Conservation (phyloP, 768 basidiomycete species). For the Coprinopsis marcescibilis region DNA sequence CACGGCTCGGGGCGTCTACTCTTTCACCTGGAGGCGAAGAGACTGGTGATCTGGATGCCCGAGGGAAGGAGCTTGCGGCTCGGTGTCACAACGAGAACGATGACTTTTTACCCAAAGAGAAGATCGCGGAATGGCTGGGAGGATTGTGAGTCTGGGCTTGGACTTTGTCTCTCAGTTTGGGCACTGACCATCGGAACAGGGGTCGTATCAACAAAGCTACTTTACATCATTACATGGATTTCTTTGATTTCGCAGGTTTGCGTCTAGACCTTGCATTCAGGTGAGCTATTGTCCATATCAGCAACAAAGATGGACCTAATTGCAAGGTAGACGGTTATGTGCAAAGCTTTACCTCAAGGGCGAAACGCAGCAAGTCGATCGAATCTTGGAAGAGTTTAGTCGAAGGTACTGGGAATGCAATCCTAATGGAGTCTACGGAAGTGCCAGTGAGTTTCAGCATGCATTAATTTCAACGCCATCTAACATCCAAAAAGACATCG, state of each 20-base stretch:
- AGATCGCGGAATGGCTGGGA: slow-evolving; percentile 96
- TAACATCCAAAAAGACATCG: slow-evolving; percentile 55
- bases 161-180: not conserved
- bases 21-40: slow-evolving; percentile 39
- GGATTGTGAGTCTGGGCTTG: slow-evolving; percentile 62
- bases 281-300: slow-evolving; percentile 30
- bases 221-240: slow-evolving; percentile 75
- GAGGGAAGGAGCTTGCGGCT: slow-evolving; percentile 67
- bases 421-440: slow-evolving; percentile 72
- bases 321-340: slow-evolving; percentile 63
- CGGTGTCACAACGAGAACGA: slow-evolving; percentile 87
- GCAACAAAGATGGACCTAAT: not conserved
- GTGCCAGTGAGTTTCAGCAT: slow-evolving; percentile 59
- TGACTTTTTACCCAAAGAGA: slow-evolving; percentile 76
- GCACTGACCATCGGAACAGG: slow-evolving; percentile 32
- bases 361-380: slow-evolving; percentile 96
- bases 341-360: slow-evolving; percentile 90
- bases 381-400: slow-evolving; percentile 91
- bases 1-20: slow-evolving; percentile 41
- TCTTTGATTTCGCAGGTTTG: slow-evolving; percentile 81
- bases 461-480: slow-evolving; percentile 5
- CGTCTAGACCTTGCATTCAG: slow-evolving; percentile 88
- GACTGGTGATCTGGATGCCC: slow-evolving; percentile 48
- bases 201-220: slow-evolving; percentile 70
- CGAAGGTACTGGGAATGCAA: slow-evolving; percentile 91